phyloP scores from a whole-genome alignment of 2,329 filamentous ascomycete species.

The Colletotrichum chrysophilum region DNA sequence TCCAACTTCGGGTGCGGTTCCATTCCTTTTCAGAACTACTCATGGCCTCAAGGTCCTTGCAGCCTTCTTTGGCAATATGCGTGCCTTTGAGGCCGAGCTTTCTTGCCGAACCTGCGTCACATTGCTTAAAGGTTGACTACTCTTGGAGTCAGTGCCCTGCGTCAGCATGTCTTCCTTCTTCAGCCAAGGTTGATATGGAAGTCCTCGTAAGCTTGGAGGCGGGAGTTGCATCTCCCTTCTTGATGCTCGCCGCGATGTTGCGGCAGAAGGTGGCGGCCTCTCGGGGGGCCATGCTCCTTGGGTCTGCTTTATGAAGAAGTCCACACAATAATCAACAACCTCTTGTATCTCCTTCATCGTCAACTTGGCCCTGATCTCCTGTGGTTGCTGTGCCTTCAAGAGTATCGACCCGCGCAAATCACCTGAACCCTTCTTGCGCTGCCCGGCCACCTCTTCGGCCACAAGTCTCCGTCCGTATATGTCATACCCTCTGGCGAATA shows the following conservation, averaged over 20 bases:
- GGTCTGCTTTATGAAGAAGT: neutral
- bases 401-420: neutral
- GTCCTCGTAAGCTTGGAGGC: neutral
- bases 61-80: neutral
- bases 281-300: neutral
- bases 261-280: neutral
- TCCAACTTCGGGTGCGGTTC: neutral
- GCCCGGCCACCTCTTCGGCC: neutral
- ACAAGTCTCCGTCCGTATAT: neutral
- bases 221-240: neutral
- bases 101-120: neutral
- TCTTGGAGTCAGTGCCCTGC: neutral
- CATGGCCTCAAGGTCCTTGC: neutral
- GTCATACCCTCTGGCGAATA: constrained; percentile 1
- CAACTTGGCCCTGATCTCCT: neutral
- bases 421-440: neutral
- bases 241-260: neutral
- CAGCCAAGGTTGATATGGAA: neutral
- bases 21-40: neutral
- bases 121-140: neutral
- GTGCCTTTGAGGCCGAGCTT: neutral
- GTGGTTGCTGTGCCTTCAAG: neutral
- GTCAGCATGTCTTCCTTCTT: neutral
- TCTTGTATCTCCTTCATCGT: neutral
- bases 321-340: neutral